Evolutionary conservation across 768 basidiomycete genomes (phyloP).

Genomic region (Hygrophoropsis aurantiaca): DNA sequence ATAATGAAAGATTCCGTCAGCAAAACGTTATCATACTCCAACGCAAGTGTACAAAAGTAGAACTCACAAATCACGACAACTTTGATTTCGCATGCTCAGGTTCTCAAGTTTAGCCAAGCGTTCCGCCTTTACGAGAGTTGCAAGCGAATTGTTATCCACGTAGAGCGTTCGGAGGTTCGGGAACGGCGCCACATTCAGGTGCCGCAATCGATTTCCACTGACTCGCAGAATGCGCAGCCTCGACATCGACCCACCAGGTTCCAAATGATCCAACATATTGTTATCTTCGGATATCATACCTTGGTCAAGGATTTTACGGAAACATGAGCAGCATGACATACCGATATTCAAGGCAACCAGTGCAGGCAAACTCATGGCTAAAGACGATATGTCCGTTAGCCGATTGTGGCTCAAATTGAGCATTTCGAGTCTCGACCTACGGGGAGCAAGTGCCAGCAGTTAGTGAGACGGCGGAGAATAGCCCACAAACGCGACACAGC

Average conservation of each 20-base stretch:
- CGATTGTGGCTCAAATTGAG: conserved; percentile 80
- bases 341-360: conserved; percentile 81
- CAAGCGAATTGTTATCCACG: conserved; percentile 79
- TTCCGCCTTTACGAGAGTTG: conserved; percentile 49
- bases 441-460: conserved; percentile 11
- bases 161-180: conserved; percentile 85
- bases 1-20: conserved; percentile 39
- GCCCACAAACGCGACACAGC: conserved; percentile 12
- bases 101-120: conserved; percentile 78
- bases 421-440: conserved; percentile 68
- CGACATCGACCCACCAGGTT: conserved; percentile 53
- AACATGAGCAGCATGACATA: conserved; percentile 41
- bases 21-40: conserved; percentile 20
- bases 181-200: conserved; percentile 63
- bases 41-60: conserved; percentile 11
- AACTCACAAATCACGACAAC: conserved; percentile 72
- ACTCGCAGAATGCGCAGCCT: conserved; percentile 81
- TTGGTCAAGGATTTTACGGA: conserved; percentile 12
- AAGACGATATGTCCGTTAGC: conserved; percentile 55
- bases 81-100: conserved; percentile 88
- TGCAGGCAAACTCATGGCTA: conserved; percentile 55
- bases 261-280: conserved; percentile 62
- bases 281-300: conserved; percentile 51
- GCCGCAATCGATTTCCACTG: conserved; percentile 75
- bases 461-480: conserved; percentile 10